Base-by-base conservation (phyloP, 352 stramenopile genomes). In the Phytophthora sp. region DNA sequence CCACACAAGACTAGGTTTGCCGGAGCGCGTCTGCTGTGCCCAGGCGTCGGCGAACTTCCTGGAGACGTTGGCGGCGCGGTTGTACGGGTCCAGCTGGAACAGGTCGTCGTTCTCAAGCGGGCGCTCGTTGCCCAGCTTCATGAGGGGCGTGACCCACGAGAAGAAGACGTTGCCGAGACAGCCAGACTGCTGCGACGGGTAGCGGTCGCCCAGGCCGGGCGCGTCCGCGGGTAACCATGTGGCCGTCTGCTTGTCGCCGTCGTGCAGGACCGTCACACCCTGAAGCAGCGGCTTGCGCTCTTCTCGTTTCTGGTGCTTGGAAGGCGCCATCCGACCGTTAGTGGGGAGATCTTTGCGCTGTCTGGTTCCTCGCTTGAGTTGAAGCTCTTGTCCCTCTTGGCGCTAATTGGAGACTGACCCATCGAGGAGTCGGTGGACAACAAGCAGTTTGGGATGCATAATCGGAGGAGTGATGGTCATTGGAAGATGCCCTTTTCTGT, bases 111-210 rank as follows among this genome's bases (percentile, higher is more conserved):
- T 71, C 64, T 97, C 75, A 1, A 98, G 71, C 41, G 88, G 83
- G 1, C 86, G 80, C 53, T 86, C 71, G 67, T 89, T 93, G 44
- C 90, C 90, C 24, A 95, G 71, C 57, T 89, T 72, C 83, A 97
- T 93, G 46, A 97, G 59, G 53, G 87, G 87, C 35, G 84, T 94
- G 54, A 97, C 68, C 91, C 91, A 97, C 66, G 82, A 82, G 74
- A 97, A 97, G 59, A 94, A 83, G 30, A 93, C 62, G n/a, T 76
- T 64, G 21, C 79, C 82, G 29, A 79, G 69, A 50, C 83, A 94
- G 20, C 66, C 59, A 1, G 70, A 57, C 51, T 82, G 41, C 65
- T 93, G 79, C 56, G 80, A 80, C 58, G 82, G 82, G 62, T 84
- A 89, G 23, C 78, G 82, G 64, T 91, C 80, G 35, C 79, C 77